These are phyloP conservation scores for Aspergillus texensis DNA, from an alignment of 2,329 filamentous ascomycete species.

Conservation along the genomic window DNA sequence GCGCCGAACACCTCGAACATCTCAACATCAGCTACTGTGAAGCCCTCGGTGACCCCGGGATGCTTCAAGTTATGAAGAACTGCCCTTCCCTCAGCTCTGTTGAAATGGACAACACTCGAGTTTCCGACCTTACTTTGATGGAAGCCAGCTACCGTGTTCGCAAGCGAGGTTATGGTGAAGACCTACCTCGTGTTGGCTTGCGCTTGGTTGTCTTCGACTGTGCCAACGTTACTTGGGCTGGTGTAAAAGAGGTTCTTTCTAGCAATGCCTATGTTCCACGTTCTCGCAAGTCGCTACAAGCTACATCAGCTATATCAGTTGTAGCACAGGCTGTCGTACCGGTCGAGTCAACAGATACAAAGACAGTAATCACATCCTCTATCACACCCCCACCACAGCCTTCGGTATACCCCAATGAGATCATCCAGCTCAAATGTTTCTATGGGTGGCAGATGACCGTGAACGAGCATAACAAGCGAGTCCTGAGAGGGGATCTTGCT, in stretches of 20 bases:
- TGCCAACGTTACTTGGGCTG: slow-evolving; percentile 88
- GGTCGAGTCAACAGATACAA: slow-evolving; percentile 16
- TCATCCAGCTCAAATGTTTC: slow-evolving; percentile 88
- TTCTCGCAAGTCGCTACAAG: slow-evolving; percentile 39
- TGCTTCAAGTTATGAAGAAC: slow-evolving; percentile 78
- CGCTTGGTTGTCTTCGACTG: slow-evolving; percentile 88
- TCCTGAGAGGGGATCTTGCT: slow-evolving; percentile 73
- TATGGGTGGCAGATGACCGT: slow-evolving; percentile 95
- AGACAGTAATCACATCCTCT: slow-evolving; percentile 26
- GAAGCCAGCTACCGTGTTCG: slow-evolving; percentile 83
- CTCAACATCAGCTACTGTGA: slow-evolving; percentile 91
- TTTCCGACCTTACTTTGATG: slow-evolving; percentile 81
- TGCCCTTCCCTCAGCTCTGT: slow-evolving; percentile 71
- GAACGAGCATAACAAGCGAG: slow-evolving; percentile 87
- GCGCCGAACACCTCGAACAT: slow-evolving; percentile 71
- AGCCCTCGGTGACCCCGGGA: slow-evolving; percentile 76
- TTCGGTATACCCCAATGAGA: slow-evolving; percentile 67
- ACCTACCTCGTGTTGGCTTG: slow-evolving; percentile 63
- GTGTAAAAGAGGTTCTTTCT: slow-evolving; percentile 81
- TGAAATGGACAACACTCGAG: slow-evolving; percentile 90
- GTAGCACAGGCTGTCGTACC: slow-evolving; percentile 33
- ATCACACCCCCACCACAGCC: slow-evolving; percentile 30
- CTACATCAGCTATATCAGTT: slow-evolving; percentile 35
- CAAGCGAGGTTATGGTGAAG: slow-evolving; percentile 59
- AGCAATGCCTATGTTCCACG: slow-evolving; percentile 76